These are phyloP conservation scores for Dictyostelium brefeldianum DNA, from an alignment of 78 protist species.

Conservation along the genomic window DNA sequence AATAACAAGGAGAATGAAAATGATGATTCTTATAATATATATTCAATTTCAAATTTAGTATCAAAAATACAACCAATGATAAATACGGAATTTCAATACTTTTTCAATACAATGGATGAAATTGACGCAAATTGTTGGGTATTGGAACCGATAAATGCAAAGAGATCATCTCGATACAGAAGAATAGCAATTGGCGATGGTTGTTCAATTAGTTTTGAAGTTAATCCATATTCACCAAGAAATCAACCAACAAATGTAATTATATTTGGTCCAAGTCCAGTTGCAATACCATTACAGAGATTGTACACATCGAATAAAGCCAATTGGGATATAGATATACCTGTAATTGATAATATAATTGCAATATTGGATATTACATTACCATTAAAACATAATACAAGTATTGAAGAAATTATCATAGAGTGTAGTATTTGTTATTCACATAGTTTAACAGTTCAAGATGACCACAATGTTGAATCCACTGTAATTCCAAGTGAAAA, in stretches of 20 bases:
- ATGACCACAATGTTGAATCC: background rate
- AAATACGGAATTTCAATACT: slow-evolving; percentile 4
- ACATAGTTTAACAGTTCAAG: slow-evolving; percentile 13
- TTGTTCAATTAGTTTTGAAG: slow-evolving; percentile 40
- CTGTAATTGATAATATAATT: slow-evolving; percentile 15
- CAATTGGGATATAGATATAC: too few species aligned
- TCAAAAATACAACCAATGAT: background rate
- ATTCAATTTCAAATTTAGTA: slow-evolving; percentile 8
- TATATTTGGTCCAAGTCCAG: slow-evolving; percentile 28
- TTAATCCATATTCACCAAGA: slow-evolving; percentile 24
- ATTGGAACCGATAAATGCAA: slow-evolving; percentile 41
- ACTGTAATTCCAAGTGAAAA: slow-evolving; percentile 14
- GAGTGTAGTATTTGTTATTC: slow-evolving; percentile 70
- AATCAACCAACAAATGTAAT: slow-evolving; percentile 1
- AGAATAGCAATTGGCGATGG: slow-evolving; percentile 38
- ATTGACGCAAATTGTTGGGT: slow-evolving; percentile 54
- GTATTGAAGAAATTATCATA: background rate
- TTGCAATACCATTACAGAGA: background rate
- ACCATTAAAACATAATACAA: slow-evolving; percentile 10
- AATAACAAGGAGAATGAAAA: background rate
- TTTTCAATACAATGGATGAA: slow-evolving; percentile 63
- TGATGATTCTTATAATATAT: background rate
- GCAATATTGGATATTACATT: background rate
- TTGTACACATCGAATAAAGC: too few species aligned
- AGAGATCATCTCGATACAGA: background rate